A percentile compares a stretch with the other conserved stretches of the same genome.
Evolutionary conservation across 345 rosid genomes (phyloP).

Genomic region (Arabidopsis thaliana): DNA sequence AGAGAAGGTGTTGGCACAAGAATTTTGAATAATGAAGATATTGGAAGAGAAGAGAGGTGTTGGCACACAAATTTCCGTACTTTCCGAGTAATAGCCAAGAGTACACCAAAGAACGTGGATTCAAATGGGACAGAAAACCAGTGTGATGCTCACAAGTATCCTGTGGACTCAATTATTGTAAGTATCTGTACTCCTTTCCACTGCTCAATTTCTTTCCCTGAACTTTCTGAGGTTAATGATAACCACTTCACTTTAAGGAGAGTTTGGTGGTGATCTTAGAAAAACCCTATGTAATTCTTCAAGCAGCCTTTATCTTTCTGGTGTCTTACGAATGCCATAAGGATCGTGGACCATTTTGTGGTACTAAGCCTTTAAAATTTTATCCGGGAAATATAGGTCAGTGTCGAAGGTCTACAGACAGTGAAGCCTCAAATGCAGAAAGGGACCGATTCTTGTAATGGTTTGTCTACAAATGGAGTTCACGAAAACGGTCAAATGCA

Average conservation of each 20-base stretch:
- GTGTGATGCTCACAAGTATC: constrained; percentile 51
- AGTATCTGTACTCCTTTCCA: constrained; percentile 38
- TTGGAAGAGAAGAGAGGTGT: constrained; percentile 77
- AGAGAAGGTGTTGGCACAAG: constrained; percentile 58
- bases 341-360: constrained; percentile 8
- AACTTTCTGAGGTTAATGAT: constrained; percentile 29
- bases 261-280: constrained; percentile 10
- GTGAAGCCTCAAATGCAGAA: constrained; percentile 71
- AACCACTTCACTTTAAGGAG: constrained; percentile 10
- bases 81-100: constrained; percentile 63
- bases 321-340: constrained; percentile 21
- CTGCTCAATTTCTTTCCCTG: constrained; percentile 3
- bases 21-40: constrained; percentile 40
- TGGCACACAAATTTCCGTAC: constrained; percentile 87
- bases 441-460: constrained; percentile 41
- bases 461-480: constrained; percentile 57
- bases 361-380: constrained; percentile 8
- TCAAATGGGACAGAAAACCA: constrained; percentile 52
- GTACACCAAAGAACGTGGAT: constrained; percentile 49
- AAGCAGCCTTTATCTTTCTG: constrained; percentile 21
- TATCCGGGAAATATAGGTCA: constrained; percentile 55
- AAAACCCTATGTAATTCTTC: not conserved
- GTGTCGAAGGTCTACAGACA: constrained; percentile 80
- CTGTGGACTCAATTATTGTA: constrained; percentile 80
- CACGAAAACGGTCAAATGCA: constrained; percentile 55